Base-by-base conservation (phyloP, 2,329 filamentous ascomycete species). In the Aspergillus flavus region DNA sequence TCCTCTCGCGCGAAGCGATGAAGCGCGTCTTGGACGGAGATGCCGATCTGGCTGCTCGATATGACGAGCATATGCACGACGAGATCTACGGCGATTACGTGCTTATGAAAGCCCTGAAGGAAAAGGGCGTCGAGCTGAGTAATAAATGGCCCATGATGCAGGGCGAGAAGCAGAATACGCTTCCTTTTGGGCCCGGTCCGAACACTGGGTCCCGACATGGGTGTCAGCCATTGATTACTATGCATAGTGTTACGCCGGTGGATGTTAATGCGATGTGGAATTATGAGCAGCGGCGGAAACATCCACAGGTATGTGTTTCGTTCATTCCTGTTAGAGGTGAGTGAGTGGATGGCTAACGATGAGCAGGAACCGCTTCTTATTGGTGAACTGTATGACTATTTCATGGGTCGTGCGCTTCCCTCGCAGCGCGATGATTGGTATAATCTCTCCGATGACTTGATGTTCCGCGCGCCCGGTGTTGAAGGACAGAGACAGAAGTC, bases 201-300 rank as follows among this genome's bases (percentile, higher is more conserved):
- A 57, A 57, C 23, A 52, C 52, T 3, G 64, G 61, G 2, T 54
- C 60, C 4, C 77, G 73, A 11, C 83, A 85, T 64, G 87, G 85
- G 84, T 87, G 85, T 64, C 82, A 86, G 68, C 84, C 85, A 6
- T 78, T 85, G n/a, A 71, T 87, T 46, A 85, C 84, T 4, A 85
- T 87, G 83, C 84, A 86, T 68, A 83, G 86, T 68, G 80, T 87
- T 72, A 80, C 81, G 54, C 77, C 83, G 10, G 80, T 84, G 66
- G 84, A 87, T 69, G 79, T 86, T 53, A 83, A 64, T 36, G 61
- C 67, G 12, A 78, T 85, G 39, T 87, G 84, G 83, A 79, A 84
- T 60, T 86, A 81, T 62, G 85, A 87, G 69, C 80, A 85, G 70
- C 71, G 73, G 39, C 78, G 78, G 52, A 76, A 76, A 39, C 64